A percentile compares a stretch with the other conserved stretches of the same genome.
Conservation (phyloP, 176 grass and related monocot species). For the Urochloa ruziziensis region DNA sequence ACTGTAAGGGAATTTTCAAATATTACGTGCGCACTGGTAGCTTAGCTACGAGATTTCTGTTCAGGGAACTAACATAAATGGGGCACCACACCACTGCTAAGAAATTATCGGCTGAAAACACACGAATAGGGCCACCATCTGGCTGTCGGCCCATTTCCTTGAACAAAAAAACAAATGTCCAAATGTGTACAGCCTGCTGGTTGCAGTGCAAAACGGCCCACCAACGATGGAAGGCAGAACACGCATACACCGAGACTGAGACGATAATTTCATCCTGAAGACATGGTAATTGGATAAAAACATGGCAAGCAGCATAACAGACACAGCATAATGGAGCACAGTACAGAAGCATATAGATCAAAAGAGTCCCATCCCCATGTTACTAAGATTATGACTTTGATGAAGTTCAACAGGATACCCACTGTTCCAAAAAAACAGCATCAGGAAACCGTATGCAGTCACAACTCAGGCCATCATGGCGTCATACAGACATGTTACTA, state of each 20-base stretch:
- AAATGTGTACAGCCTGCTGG: no score
- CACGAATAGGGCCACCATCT: no score
- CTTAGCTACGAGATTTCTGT: no score
- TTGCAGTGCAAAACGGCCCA: neutral
- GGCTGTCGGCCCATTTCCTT: no score
- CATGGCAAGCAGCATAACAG: neutral
- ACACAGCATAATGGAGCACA: neutral
- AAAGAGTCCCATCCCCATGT: slow-evolving; percentile 13
- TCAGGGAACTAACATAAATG: no score
- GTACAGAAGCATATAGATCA: neutral
- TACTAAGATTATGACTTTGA: slow-evolving; percentile 32
- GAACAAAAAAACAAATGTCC: no score
- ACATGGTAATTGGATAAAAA: neutral
- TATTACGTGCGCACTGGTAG: no score
- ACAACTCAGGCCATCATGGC: slow-evolving; percentile 23
- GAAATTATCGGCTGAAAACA: no score
- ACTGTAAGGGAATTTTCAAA: no score
- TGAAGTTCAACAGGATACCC: slow-evolving; percentile 27
- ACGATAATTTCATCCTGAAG: no score
- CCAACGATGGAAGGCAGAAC: neutral
- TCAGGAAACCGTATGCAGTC: slow-evolving; percentile 17
- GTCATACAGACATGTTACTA: slow-evolving; percentile 15
- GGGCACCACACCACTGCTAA: no score
- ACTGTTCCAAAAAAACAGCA: slow-evolving; percentile 35
- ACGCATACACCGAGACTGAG: neutral